Evolutionary conservation across 306 rosid genomes (phyloP), one percentile per base, ranked within the genome.

Genomic region (Erythrophleum fordii): DNA sequence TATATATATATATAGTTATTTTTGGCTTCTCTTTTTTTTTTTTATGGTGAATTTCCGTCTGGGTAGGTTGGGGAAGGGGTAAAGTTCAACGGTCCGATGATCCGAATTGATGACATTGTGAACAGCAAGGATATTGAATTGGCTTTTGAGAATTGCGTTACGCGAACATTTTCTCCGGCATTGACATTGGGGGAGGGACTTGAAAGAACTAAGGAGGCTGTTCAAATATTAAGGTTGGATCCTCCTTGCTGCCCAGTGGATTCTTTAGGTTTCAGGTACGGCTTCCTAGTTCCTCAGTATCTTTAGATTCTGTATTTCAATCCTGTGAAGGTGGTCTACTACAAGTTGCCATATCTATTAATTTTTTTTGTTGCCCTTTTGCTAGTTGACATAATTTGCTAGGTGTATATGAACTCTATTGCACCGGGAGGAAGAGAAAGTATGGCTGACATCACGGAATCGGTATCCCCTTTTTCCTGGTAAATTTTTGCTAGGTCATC

Each of bases 381-480:
- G 41, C 46, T 85, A 79, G 72, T 48, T 79, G 73, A 77, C 73
- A 75, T 81, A 72, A 76, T 76, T 83, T 86, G 79, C 83, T 85
- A 95, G 99, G 92, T 90, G 28, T 87, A 83, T 86, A 83, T 88
- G 87, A 83, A 86, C 53, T 74, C 79, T 82, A 76, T 89, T 70
- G 87, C 87, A 11, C 69, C 79, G 4, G 86, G 84, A 69, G 85
- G 91, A 73, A 87, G 82, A 62, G 87, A 83, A 66, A 76, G 86
- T 72, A 71, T 83, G 80, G 80, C 73, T 67, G 83, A 81, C 88
- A 65, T 87, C 85, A 86, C 66, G 81, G 94, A 88, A 89, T 87
- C 91, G 99, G 99, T 95, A 95, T 89, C 91, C 76, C 35, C 85
- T 81, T 82, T 90, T 87, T 90, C 89, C 81, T 66, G 88, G 83